Conservation (phyloP, 2,329 filamentous ascomycete genomes). For the Verticillium nonalfalfae region DNA sequence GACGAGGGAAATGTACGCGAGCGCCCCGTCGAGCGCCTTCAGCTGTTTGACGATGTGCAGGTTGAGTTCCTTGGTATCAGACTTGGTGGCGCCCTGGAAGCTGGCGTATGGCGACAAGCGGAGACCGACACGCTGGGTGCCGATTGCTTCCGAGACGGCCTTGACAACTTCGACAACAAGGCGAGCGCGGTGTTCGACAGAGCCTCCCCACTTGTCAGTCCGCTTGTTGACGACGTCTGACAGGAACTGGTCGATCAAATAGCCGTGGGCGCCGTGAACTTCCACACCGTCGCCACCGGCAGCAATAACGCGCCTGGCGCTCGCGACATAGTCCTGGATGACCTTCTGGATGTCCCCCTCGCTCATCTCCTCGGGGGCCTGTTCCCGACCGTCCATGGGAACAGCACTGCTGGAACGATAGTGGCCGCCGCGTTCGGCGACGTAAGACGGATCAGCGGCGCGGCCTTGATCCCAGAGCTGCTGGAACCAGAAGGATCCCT, state of each 20-base stretch:
- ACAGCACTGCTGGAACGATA: conserved; percentile 6
- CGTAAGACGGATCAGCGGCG: conserved; percentile 5
- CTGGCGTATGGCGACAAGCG: conserved; percentile 26
- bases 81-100: conserved; percentile 3
- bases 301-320: conserved; percentile 42
- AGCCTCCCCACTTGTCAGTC: conserved; percentile 44
- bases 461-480: conserved; percentile 10
- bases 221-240: conserved; percentile 28
- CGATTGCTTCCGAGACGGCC: conserved; percentile 15
- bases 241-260: conserved; percentile 53
- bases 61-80: conserved; percentile 20
- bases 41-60: conserved; percentile 18
- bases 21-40: conserved; percentile 15
- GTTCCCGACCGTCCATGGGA: background rate
- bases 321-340: conserved; percentile 48
- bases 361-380: conserved; percentile 35
- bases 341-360: conserved; percentile 53
- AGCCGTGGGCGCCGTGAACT: conserved; percentile 42
- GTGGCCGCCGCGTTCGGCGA: conserved; percentile 3
- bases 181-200: conserved; percentile 38
- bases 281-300: conserved; percentile 62
- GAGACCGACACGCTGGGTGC: conserved; percentile 24
- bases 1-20: conserved; percentile 29
- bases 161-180: conserved; percentile 37
- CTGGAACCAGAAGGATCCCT: conserved; percentile 20